A percentile compares a stretch with the other conserved stretches of the same genome.
phyloP scores from a whole-genome alignment of 1,139 yeast genomes.

The Insectozyma bohioensis region DNA sequence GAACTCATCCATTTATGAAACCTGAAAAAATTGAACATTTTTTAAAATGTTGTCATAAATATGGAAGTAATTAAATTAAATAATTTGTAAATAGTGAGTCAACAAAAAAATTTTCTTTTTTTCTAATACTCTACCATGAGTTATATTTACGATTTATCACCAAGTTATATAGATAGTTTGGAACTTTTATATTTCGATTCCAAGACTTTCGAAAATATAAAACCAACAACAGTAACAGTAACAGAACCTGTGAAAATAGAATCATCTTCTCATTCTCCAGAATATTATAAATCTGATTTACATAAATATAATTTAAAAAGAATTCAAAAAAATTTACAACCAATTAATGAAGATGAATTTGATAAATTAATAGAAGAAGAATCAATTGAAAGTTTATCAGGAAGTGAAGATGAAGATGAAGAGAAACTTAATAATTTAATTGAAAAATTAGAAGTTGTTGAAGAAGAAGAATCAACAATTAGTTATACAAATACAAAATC shows the following conservation, averaged over 20 bases:
- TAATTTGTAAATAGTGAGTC: slow-evolving; percentile 9
- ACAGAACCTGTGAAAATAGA: too few species aligned
- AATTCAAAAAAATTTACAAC: slow-evolving; percentile 41
- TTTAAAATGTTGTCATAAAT: slow-evolving; percentile 81
- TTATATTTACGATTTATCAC: slow-evolving; percentile 54
- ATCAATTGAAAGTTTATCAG: slow-evolving; percentile 60
- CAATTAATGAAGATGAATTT: slow-evolving; percentile 59
- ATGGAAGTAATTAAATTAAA: slow-evolving; percentile 44
- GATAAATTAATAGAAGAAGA: slow-evolving; percentile 52
- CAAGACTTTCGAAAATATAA: slow-evolving; percentile 25
- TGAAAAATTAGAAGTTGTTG: slow-evolving; percentile 27
- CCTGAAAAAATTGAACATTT: slow-evolving; percentile 86
- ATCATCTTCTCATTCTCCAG: too few species aligned
- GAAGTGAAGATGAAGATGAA: slow-evolving; percentile 38
- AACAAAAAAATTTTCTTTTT: too few species aligned
- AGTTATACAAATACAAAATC: slow-evolving; percentile 64
- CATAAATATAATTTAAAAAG: slow-evolving; percentile 65
- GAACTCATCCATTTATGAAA: slow-evolving; percentile 96
- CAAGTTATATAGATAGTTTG: slow-evolving; percentile 44
- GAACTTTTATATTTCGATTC: slow-evolving; percentile 59
- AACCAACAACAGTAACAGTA: slow-evolving; percentile 7
- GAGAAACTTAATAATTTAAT: slow-evolving; percentile 33
- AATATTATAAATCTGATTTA: slow-evolving; percentile 62
- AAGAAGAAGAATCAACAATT: slow-evolving; percentile 29
- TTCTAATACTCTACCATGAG: too few species aligned